phyloP scores from a whole-genome alignment of 164 flowering plant genomes.

The Platanus orientalis region DNA sequence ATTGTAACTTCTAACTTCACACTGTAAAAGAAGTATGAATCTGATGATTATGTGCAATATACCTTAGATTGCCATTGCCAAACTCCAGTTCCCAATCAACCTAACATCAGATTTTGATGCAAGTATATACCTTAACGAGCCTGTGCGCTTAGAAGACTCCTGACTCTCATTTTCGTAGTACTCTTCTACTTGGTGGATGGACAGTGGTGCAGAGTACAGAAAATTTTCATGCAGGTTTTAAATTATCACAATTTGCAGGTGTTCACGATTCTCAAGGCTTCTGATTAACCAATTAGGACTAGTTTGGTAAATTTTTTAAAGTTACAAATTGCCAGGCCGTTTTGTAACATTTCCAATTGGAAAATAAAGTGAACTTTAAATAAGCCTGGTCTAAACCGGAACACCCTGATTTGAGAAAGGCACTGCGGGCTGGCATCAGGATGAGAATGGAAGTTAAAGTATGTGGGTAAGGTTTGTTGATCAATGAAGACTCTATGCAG shows the following conservation, averaged over 20 bases:
- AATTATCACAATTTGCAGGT: not conserved
- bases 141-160: too few species aligned
- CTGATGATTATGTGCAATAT: not conserved
- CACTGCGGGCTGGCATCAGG: not conserved
- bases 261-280: conserved; percentile 4
- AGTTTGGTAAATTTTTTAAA: conserved; percentile 2
- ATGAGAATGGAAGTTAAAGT: conserved; percentile 4
- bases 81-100: too few species aligned
- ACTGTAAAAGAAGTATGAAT: not conserved
- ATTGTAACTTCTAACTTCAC: not conserved
- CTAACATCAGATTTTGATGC: too few species aligned
- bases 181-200: not conserved
- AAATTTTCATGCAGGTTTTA: conserved; percentile 10
- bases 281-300: conserved; percentile 9
- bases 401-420: conserved; percentile 5
- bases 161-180: not conserved
- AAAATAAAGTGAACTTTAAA: not conserved
- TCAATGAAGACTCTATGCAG: conserved; percentile 24
- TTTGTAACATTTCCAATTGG: not conserved
- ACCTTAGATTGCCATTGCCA: too few species aligned
- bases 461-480: conserved; percentile 21
- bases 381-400: not conserved
- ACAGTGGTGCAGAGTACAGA: not conserved
- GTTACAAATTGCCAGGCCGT: not conserved
- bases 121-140: too few species aligned